These are phyloP conservation scores for Chlamydomonas schloesseri DNA, from an alignment of 139 green algal genomes.

Conservation along the genomic window DNA sequence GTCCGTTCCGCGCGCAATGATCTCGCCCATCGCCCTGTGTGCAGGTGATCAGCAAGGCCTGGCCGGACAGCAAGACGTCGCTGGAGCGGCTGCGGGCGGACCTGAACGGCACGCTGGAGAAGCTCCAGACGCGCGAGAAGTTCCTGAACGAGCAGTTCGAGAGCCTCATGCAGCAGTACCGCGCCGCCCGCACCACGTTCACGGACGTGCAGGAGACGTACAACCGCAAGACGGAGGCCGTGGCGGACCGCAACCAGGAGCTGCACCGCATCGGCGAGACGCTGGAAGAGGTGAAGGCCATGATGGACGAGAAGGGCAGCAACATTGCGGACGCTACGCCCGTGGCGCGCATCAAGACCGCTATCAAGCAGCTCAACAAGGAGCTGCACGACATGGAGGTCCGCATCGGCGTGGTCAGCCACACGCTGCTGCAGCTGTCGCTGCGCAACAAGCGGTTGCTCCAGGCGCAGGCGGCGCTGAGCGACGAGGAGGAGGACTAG, in stretches of 20 bases:
- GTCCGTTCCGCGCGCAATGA: no score
- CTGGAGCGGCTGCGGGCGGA: constrained; percentile 68
- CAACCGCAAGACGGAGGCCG: constrained; percentile 70
- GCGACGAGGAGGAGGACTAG: constrained; percentile 55
- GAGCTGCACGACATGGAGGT: constrained; percentile 83
- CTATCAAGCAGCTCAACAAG: constrained; percentile 73
- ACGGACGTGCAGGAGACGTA: constrained; percentile 60
- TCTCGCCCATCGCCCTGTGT: neutral
- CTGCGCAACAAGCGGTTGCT: constrained; percentile 58
- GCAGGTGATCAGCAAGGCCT: constrained; percentile 57
- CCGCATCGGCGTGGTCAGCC: constrained; percentile 70
- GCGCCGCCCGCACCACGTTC: constrained; percentile 53
- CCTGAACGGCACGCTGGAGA: constrained; percentile 73
- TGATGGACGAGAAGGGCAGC: constrained; percentile 81
- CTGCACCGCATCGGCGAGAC: constrained; percentile 73
- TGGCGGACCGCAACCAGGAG: constrained; percentile 78
- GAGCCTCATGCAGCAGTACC: constrained; percentile 73
- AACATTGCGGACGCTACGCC: constrained; percentile 85
- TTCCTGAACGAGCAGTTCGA: constrained; percentile 82
- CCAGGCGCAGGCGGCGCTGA: constrained; percentile 46
- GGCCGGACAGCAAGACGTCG: constrained; percentile 56
- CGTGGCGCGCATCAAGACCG: constrained; percentile 78
- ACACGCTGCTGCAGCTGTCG: constrained; percentile 70
- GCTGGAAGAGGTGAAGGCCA: constrained; percentile 70
- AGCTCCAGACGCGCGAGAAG: constrained; percentile 75